Conservation (phyloP, 73 alveolate genomes). For the Symbiodinium natans region DNA sequence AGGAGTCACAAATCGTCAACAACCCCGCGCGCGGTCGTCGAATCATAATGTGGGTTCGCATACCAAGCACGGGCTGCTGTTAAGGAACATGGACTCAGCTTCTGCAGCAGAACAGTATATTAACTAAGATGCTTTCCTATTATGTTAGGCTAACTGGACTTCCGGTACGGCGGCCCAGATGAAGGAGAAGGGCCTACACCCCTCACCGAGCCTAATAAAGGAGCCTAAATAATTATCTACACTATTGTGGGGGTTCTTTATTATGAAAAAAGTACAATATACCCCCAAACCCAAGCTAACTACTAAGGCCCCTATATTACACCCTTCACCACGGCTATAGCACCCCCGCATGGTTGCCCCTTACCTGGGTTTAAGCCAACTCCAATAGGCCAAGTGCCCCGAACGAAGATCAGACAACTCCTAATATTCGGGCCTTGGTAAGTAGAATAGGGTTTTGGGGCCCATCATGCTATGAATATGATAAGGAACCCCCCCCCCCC, state of each 20-base stretch:
- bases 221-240: no score
- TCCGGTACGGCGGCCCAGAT: not conserved
- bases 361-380: not conserved
- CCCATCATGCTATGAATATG: no score
- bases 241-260: no score
- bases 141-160: not conserved
- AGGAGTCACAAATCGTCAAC: not conserved
- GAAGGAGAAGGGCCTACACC: not conserved
- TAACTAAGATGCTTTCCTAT: not conserved
- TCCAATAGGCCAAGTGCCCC: not conserved
- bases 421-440: no score
- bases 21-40: not conserved
- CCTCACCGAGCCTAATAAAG: not conserved
- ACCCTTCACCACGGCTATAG: not conserved
- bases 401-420: not conserved
- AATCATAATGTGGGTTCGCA: not conserved
- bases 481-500: no score
- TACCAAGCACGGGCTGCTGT: not conserved
- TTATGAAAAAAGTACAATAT: no score
- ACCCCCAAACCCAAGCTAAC: no score
- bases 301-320: no score
- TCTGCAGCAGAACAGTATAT: not conserved
- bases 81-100: not conserved
- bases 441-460: no score
- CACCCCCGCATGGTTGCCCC: not conserved